A percentile compares a stretch with the other conserved stretches of the same genome.
These are phyloP conservation scores for Cytospora leucostoma DNA, from an alignment of 2,329 filamentous ascomycete genomes.

Conservation along the genomic window DNA sequence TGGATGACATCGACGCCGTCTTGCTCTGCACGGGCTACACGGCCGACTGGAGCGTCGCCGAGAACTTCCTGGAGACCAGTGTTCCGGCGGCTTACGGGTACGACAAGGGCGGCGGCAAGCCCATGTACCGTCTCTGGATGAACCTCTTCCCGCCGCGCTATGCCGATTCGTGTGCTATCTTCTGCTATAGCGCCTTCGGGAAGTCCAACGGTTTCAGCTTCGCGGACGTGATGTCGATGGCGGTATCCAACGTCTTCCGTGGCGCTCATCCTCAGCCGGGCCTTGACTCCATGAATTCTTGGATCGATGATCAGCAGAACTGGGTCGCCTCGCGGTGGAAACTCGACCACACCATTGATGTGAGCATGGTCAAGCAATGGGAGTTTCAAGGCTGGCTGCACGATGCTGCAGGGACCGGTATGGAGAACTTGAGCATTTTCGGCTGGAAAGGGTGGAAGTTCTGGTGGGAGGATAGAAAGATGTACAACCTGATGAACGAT, in stretches of 20 bases:
- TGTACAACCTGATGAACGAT: conserved; percentile 26
- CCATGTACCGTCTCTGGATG: conserved; percentile 26
- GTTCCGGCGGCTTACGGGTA: conserved; percentile 17
- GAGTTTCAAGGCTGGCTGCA: conserved; percentile 28
- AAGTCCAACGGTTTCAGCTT: conserved; percentile 40
- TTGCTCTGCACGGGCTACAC: conserved; percentile 26
- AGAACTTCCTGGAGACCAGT: conserved; percentile 22
- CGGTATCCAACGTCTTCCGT: conserved; percentile 47
- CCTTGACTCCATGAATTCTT: conserved; percentile 39
- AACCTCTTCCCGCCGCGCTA: conserved; percentile 27
- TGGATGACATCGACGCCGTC: conserved; percentile 23
- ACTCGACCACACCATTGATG: conserved; percentile 26
- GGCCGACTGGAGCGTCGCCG: conserved; percentile 23
- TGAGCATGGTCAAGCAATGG: conserved; percentile 26
- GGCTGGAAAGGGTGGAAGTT: conserved; percentile 28
- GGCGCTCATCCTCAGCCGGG: conserved; percentile 42
- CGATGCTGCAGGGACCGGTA: conserved; percentile 26
- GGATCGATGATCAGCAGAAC: conserved; percentile 38
- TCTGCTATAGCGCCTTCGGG: conserved; percentile 40
- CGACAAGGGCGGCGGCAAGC: neutral
- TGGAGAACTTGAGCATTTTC: conserved; percentile 27
- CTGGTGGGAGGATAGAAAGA: conserved; percentile 25
- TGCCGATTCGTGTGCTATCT: conserved; percentile 45
- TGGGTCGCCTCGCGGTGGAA: conserved; percentile 37
- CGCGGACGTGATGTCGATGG: conserved; percentile 47